Conservation (phyloP, 2,329 filamentous ascomycete genomes). For the Exophiala sp. region DNA sequence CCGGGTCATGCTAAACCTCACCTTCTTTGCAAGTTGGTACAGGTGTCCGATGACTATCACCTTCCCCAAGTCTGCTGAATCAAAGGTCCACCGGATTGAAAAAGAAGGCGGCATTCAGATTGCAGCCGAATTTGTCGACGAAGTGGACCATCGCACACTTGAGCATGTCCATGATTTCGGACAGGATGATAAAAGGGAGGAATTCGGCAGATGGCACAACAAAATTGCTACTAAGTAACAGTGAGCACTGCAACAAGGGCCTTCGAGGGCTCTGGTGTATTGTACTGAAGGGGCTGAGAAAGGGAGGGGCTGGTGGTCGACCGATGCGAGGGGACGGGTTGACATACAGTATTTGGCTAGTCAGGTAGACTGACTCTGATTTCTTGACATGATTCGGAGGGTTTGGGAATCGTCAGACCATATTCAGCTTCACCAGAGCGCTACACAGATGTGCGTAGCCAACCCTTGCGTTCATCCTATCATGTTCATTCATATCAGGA, state of each 20-base stretch:
- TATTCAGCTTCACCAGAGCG: no score
- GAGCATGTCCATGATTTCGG: conserved; percentile 10
- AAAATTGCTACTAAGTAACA: background rate
- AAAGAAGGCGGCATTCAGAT: conserved; percentile 8
- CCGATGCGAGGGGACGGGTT: no score
- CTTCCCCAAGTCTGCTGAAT: conserved; percentile 9
- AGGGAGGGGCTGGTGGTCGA: no score
- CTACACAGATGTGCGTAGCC: no score
- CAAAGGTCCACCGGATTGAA: conserved; percentile 3
- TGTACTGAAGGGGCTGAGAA: background rate
- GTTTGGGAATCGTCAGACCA: no score
- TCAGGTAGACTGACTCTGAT: no score
- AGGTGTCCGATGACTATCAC: conserved; percentile 6
- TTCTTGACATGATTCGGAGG: no score
- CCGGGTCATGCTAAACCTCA: conserved; percentile 51
- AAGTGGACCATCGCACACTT: conserved; percentile 8
- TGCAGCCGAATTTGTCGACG: conserved; percentile 11
- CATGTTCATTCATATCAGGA: background rate
- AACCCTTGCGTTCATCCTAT: background rate
- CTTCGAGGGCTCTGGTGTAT: no score
- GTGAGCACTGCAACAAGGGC: no score
- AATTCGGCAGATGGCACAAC: conserved; percentile 13
- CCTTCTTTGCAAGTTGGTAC: conserved; percentile 19
- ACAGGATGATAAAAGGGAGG: conserved; percentile 8
- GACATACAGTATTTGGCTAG: no score